phyloP scores from a whole-genome alignment of 495 filamentous ascomycete genomes.

The Daldinia caldariorum region DNA sequence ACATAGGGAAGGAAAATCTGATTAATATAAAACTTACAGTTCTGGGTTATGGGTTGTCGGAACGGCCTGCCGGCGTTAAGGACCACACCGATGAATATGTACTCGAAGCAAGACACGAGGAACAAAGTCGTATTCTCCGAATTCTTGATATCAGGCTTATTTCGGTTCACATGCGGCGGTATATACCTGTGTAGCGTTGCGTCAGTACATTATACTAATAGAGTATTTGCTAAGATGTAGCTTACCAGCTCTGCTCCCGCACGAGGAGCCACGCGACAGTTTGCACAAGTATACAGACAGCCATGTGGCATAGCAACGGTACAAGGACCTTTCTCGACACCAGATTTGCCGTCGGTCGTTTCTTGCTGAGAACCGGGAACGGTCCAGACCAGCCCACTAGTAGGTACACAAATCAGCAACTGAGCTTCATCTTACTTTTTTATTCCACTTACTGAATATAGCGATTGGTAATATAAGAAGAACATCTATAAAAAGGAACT shows the following conservation, averaged over 20 bases:
- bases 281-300: slow-evolving; percentile 83
- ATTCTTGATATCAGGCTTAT: slow-evolving; percentile 85
- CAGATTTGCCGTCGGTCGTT: slow-evolving; percentile 90
- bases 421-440: not conserved
- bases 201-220: slow-evolving; percentile 25
- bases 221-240: slow-evolving; percentile 4
- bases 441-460: slow-evolving; percentile 78
- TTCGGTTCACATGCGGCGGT: slow-evolving; percentile 75
- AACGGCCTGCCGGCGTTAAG: slow-evolving; percentile 91
- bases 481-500: slow-evolving; percentile 95
- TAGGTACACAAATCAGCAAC: slow-evolving; percentile 18
- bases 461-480: slow-evolving; percentile 93
- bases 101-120: slow-evolving; percentile 90
- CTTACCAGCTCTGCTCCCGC: slow-evolving; percentile 78
- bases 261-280: slow-evolving; percentile 76
- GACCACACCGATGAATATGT: slow-evolving; percentile 87
- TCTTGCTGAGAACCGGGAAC: slow-evolving; percentile 78
- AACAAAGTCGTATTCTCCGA: slow-evolving; percentile 94
- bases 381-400: slow-evolving; percentile 94
- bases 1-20: too few species aligned
- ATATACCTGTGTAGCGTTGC: slow-evolving; percentile 67
- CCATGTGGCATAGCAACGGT: slow-evolving; percentile 88
- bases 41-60: slow-evolving; percentile 79
- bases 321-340: slow-evolving; percentile 93
- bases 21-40: slow-evolving; percentile 64